phyloP scores from a whole-genome alignment of 768 basidiomycete species.

The Lanmaoa pseudosensibilis region DNA sequence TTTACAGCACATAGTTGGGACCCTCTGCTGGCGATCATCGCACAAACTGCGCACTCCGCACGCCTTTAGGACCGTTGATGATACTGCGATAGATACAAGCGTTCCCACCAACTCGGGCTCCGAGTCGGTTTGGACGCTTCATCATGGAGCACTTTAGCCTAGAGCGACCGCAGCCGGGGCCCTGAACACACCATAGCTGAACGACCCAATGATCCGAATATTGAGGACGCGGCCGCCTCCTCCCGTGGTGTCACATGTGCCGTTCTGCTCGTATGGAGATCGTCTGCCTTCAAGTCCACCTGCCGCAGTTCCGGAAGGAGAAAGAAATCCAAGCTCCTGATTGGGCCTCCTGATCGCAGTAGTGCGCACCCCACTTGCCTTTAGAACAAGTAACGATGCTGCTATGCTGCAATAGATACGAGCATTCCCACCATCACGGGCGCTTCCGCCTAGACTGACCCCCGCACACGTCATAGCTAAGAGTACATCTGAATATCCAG shows the following conservation, averaged over 20 bases:
- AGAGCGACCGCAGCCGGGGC: too few relatives aligned
- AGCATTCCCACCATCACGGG: not conserved
- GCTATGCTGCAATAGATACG: not conserved
- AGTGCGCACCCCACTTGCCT: not conserved
- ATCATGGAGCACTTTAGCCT: too few relatives aligned
- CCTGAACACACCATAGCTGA: not conserved
- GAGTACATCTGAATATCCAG: not conserved
- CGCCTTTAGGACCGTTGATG: not conserved
- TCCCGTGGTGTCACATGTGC: too few relatives aligned
- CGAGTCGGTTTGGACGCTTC: not conserved
- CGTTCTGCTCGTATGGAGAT: not conserved
- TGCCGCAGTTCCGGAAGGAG: not conserved
- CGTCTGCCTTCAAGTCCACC: not conserved
- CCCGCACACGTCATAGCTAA: not conserved
- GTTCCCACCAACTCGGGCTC: not conserved
- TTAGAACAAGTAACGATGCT: not conserved
- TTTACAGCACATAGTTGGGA: not conserved
- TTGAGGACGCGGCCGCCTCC: not conserved
- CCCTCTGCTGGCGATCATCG: not conserved
- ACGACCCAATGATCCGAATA: not conserved
- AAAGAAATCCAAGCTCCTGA: not conserved
- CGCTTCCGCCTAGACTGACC: too few relatives aligned
- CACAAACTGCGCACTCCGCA: constrained; percentile 1
- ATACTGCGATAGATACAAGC: not conserved
- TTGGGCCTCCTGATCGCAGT: not conserved